Conservation (phyloP, 805 yeast genomes). For the Ogataea ganodermae region DNA sequence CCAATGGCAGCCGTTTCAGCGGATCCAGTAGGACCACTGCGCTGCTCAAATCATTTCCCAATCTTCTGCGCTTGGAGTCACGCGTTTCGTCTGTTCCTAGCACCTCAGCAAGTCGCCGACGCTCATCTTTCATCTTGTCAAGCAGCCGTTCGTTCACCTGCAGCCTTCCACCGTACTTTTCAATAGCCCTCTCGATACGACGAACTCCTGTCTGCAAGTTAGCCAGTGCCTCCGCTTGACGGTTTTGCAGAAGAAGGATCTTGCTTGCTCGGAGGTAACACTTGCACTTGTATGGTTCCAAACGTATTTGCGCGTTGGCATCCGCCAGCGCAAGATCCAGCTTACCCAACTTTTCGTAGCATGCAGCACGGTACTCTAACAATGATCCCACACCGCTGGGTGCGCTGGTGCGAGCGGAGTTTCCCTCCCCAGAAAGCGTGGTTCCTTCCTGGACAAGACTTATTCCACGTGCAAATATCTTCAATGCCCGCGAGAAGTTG, state of each 20-base stretch:
- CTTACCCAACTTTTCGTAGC: constrained; percentile 43
- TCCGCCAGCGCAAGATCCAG: constrained; percentile 40
- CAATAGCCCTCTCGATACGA: constrained; percentile 36
- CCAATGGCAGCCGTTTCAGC: constrained; percentile 27
- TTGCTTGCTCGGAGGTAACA: constrained; percentile 50
- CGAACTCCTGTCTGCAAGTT: constrained; percentile 40
- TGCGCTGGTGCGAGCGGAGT: background rate
- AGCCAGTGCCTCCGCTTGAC: constrained; percentile 39
- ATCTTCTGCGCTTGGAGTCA: constrained; percentile 8
- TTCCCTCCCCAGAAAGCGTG: no score
- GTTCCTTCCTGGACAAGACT: constrained; percentile 10
- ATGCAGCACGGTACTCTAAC: constrained; percentile 51
- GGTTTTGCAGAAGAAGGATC: constrained; percentile 29
- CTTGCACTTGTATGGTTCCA: constrained; percentile 50
- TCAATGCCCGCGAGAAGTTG: constrained; percentile 25
- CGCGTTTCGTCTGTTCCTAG: background rate
- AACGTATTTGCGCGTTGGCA: constrained; percentile 35
- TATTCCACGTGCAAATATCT: constrained; percentile 24
- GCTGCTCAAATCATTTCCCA: background rate
- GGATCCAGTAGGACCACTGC: constrained; percentile 21
- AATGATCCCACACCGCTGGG: constrained; percentile 18
- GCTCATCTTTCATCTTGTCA: constrained; percentile 26
- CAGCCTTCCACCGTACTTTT: constrained; percentile 28
- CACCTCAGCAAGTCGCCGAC: constrained; percentile 7
- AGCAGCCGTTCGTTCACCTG: constrained; percentile 38